phyloP scores from a whole-genome alignment of 78 protist species.

The Chrysochromulina parva region DNA sequence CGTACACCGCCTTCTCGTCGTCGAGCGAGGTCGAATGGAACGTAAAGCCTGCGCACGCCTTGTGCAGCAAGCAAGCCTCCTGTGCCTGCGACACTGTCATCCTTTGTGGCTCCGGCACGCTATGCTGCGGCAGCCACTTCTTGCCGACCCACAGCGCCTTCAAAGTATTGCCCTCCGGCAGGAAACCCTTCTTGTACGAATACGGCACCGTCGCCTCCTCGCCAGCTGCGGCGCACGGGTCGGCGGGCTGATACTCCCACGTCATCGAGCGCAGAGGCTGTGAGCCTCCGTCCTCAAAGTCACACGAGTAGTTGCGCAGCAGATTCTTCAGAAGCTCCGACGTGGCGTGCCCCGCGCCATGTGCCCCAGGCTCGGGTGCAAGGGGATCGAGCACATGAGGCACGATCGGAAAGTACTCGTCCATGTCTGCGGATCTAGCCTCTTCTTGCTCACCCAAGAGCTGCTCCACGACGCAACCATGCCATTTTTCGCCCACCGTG shows the following conservation, averaged over 20 bases:
- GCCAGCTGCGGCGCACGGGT: not conserved
- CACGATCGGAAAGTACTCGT: not conserved
- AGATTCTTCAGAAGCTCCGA: not conserved
- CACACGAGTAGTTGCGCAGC: not conserved
- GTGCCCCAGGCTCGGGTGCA: not conserved
- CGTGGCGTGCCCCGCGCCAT: not conserved
- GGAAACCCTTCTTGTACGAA: not conserved
- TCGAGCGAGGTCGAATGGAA: too few relatives aligned
- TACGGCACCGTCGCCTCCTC: not conserved
- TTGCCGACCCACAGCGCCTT: too few relatives aligned
- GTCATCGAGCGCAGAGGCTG: not conserved
- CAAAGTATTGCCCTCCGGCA: not conserved
- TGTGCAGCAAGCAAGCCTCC: too few relatives aligned
- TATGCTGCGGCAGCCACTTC: too few relatives aligned
- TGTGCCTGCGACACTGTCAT: too few relatives aligned
- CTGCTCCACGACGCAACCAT: too few relatives aligned
- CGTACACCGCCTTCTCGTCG: too few relatives aligned
- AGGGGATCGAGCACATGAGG: not conserved
- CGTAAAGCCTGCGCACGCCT: too few relatives aligned
- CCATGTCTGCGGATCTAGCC: too few relatives aligned
- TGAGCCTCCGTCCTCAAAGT: not conserved
- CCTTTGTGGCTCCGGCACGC: too few relatives aligned
- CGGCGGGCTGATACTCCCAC: not conserved
- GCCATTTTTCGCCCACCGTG: too few relatives aligned
- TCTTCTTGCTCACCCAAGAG: too few relatives aligned